These are phyloP conservation scores for Macrophomina phaseolina DNA, from an alignment of 2,329 filamentous ascomycete genomes.

Conservation along the genomic window DNA sequence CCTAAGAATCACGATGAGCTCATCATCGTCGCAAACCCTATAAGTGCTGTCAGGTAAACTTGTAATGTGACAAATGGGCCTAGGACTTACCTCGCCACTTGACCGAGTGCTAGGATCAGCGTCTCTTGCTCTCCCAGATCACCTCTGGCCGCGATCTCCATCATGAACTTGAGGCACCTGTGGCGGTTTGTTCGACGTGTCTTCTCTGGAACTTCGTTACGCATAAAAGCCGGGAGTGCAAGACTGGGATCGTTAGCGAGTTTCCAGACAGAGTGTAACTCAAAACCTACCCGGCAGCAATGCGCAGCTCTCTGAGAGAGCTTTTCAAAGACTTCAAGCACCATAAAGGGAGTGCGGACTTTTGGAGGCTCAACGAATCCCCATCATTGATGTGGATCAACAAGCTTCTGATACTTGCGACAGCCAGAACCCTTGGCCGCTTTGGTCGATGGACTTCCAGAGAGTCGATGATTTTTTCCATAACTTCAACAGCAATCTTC, in stretches of 20 bases:
- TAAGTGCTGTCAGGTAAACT: slow-evolving; percentile 48
- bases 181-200: slow-evolving; percentile 69
- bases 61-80: slow-evolving; percentile 18
- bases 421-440: slow-evolving; percentile 63
- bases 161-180: slow-evolving; percentile 72
- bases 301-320: slow-evolving; percentile 81
- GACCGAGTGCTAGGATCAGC: slow-evolving; percentile 83
- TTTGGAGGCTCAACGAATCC: slow-evolving; percentile 69
- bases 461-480: slow-evolving; percentile 35
- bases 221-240: slow-evolving; percentile 70
- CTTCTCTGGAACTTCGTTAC: slow-evolving; percentile 52
- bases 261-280: slow-evolving; percentile 32
- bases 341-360: slow-evolving; percentile 75
- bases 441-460: slow-evolving; percentile 39
- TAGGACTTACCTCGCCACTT: slow-evolving; percentile 70
- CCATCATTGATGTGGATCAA: slow-evolving; percentile 68
- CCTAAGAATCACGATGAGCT: slow-evolving; percentile 84
- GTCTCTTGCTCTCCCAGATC: slow-evolving; percentile 76
- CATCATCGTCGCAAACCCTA: slow-evolving; percentile 70
- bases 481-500: slow-evolving; percentile 33
- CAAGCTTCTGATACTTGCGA: slow-evolving; percentile 73
- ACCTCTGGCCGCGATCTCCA: slow-evolving; percentile 72
- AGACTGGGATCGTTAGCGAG: slow-evolving; percentile 51
- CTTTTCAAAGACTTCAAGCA: slow-evolving; percentile 82
- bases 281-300: slow-evolving; percentile 70